Base-by-base conservation (phyloP, 306 rosid species). In the Mucuna pruriens region DNA sequence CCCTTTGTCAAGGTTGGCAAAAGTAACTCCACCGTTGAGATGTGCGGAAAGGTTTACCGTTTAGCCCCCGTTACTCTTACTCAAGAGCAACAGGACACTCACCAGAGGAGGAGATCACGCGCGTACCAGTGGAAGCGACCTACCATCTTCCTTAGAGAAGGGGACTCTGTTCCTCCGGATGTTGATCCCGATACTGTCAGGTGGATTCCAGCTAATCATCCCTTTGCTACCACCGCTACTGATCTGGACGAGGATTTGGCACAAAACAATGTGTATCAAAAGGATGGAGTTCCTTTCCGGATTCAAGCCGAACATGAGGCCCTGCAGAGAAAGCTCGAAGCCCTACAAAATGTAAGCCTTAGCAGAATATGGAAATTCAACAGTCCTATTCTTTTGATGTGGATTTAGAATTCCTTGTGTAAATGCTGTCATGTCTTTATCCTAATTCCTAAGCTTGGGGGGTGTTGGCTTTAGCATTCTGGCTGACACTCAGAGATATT, bases 41-140 rank as follows among this genome's bases (percentile, higher is more conserved):
- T 95, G 98, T 91, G 99, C 0, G 98, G 99, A 80, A 93, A 95
- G 86, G 90, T 88, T 64, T 95, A 95, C 74, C 97, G 98, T 36
- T 84, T 95, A 74, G 99, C 99, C 58, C 98, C 99, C 0, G 94
- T 95, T 65, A 95, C 98, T 55, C 97, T 95, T 63, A 95, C 99
- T 0, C 80, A 89, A 54, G 98, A 93, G 91, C 82, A 95, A 80
- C 97, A 88, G 75, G 82, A 86, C 33, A 75, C 90, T 77, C 99
- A 95, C 86, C 97, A 93, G 89, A 90, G 73, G 70, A 92, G 98
- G 90, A 89, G 99, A 61, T 91, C 92, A 0, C 94, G 96, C 0
- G 99, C 99, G 0, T 95, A 95, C 80, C 95, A 93, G 81, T 95
- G 99, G 99, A 95, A 95, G 90, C 92, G 99, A 29, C 99, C 99